phyloP scores from a whole-genome alignment of 768 basidiomycete species.

The Antrodiella citrinella region DNA sequence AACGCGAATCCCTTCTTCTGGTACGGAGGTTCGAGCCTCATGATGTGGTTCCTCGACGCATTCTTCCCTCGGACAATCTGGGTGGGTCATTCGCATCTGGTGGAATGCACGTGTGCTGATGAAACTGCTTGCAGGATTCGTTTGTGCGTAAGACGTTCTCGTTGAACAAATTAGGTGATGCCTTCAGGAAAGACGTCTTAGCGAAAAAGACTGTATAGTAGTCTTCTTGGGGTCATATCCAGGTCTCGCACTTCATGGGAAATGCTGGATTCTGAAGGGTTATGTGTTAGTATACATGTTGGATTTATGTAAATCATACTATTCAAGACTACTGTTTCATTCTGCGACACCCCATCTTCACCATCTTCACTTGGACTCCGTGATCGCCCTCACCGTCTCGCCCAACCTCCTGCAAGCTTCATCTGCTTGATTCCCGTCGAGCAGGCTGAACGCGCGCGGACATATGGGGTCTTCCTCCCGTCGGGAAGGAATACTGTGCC shows the following conservation, averaged over 20 bases:
- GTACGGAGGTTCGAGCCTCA: neutral
- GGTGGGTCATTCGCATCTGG: too few species aligned
- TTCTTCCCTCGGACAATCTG: neutral
- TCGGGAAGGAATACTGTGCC: conserved; percentile 79
- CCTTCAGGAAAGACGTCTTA: neutral
- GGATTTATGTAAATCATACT: neutral
- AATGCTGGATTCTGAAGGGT: too few species aligned
- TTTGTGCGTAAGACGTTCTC: neutral
- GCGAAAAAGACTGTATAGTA: neutral
- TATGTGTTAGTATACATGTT: too few species aligned
- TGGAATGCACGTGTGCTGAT: too few species aligned
- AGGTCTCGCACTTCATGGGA: too few species aligned
- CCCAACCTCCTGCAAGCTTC: conserved; percentile 60
- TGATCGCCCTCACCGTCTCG: neutral
- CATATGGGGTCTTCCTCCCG: conserved; percentile 62
- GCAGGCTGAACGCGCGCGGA: conserved; percentile 83
- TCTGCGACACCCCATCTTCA: neutral
- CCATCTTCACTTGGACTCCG: neutral
- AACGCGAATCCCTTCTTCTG: neutral
- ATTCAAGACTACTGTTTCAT: too few species aligned
- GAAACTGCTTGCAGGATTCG: neutral
- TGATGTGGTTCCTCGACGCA: neutral
- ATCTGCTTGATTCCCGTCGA: conserved; percentile 61
- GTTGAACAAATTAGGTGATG: neutral
- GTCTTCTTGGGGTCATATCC: too few species aligned